phyloP scores from a whole-genome alignment of 2,329 filamentous ascomycete species.

The Tolypocladium nubicola region DNA sequence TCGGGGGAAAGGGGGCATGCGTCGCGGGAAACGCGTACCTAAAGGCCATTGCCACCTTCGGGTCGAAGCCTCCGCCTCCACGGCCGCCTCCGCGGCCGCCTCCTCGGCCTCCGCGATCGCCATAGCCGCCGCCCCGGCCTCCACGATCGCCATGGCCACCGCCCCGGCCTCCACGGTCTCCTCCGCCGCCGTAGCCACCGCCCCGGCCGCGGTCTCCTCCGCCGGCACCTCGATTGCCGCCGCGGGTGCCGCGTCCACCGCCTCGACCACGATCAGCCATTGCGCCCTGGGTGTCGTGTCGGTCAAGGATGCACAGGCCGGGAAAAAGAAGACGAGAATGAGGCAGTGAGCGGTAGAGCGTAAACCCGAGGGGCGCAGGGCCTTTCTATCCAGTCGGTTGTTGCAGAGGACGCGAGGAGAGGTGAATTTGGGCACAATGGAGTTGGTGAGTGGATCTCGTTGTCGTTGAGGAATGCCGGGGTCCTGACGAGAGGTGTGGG shows the following conservation, averaged over 20 bases:
- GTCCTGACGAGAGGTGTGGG: not conserved
- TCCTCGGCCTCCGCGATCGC: slow-evolving; percentile 4
- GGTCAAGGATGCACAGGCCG: not conserved
- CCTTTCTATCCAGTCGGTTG: too few relatives aligned
- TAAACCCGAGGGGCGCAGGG: too few relatives aligned
- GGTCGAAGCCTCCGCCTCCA: slow-evolving; percentile 9
- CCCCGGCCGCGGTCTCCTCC: slow-evolving; percentile 5
- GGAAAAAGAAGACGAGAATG: not conserved
- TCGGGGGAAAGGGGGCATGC: too few relatives aligned
- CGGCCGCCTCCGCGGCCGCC: slow-evolving; percentile 8
- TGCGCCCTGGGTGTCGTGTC: not conserved
- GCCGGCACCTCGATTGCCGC: slow-evolving; percentile 6
- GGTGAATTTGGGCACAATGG: too few relatives aligned
- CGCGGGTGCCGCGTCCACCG: slow-evolving; percentile 4
- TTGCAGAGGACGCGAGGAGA: not conserved
- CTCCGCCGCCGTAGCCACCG: slow-evolving; percentile 7
- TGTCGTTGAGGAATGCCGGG: not conserved
- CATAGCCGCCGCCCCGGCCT: slow-evolving; percentile 8
- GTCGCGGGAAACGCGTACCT: not conserved
- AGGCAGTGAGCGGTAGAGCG: not conserved
- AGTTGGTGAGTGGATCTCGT: not conserved
- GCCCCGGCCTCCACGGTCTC: slow-evolving; percentile 11
- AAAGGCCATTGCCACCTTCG: not conserved
- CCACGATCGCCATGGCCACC: slow-evolving; percentile 9
- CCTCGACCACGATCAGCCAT: slow-evolving; percentile 20